Base-by-base conservation (phyloP, 768 basidiomycete species). In the Glaciozyma martinii region DNA sequence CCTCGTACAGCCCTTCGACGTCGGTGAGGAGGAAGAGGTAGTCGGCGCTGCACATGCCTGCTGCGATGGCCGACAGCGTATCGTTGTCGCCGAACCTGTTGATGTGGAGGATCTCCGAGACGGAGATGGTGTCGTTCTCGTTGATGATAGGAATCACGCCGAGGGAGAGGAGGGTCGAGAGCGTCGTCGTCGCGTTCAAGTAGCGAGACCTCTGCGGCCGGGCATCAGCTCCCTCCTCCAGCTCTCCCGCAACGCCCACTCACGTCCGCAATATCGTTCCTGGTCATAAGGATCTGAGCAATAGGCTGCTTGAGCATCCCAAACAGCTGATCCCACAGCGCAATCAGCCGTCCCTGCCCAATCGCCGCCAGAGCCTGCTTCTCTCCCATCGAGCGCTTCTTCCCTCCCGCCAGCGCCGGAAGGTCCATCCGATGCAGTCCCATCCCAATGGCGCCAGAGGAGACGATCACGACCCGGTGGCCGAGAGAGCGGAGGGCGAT, bases 101-200 rank as follows among this genome's bases (percentile, higher is more conserved):
- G 66, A 71, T 56, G 56, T 63, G 63, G 3, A 71, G 58, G 67
- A 99, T 98, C 86, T 99, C 95, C 78, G 90, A 91, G 64, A 99
- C 95, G 29, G 93, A 94, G 43, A 99, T 85, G 0, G 95, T 98
- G 75, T 99, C 95, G 72, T 99, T 99, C 77, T 99, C 95, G 76
- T 99, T 99, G 61, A 99, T 92, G 68, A 99, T 97, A 4, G 95
- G 95, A 1, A 99, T 85, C 0, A 98, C 90, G 21, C 93, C 94
- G 86, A 97, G 88, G 5, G 83, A 84, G 32, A 99, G 78, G 16
- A 99, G 80, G 72, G 97, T 91, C 43, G 86, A 86, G 76, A 99
- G 83, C 0, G 95, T 98, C 72, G 95, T 97, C 62, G 91, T 89
- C 0, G 94, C 95, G 75, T 99, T 99, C 62, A 97, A 78, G 75